phyloP scores from a whole-genome alignment of 2,329 filamentous ascomycete genomes.

The Annulohypoxylon truncatum region DNA sequence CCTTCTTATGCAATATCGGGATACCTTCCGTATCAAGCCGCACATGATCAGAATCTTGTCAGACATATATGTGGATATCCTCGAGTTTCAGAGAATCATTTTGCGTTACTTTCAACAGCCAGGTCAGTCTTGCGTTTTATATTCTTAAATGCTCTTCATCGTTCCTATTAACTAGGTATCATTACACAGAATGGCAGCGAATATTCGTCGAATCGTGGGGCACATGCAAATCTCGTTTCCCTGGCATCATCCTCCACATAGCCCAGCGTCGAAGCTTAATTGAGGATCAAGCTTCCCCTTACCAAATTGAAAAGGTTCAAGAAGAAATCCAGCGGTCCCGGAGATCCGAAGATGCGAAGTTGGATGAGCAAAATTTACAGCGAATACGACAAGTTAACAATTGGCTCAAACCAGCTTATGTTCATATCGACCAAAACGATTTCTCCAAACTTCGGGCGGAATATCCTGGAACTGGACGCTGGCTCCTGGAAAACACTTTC shows the following conservation, averaged over 20 bases:
- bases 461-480: constrained; percentile 42
- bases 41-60: neutral
- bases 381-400: neutral
- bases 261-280: neutral
- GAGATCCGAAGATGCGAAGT: neutral
- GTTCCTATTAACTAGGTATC: too few relatives aligned
- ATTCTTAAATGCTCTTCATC: too few relatives aligned
- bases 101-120: neutral
- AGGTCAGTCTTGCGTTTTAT: neutral
- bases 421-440: constrained; percentile 21
- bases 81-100: neutral
- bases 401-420: constrained; percentile 37
- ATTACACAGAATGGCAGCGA: neutral
- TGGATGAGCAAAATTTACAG: neutral
- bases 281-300: neutral
- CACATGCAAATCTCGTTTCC: neutral
- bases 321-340: neutral
- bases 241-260: neutral
- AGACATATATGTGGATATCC: neutral
- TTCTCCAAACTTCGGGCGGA: constrained; percentile 26
- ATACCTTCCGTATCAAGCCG: neutral
- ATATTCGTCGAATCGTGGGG: neutral
- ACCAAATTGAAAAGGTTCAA: neutral
- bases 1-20: neutral
- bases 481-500: constrained; percentile 46